These are phyloP conservation scores for Nicotiana tabacum DNA, from an alignment of 257 asterid genomes.

Conservation along the genomic window DNA sequence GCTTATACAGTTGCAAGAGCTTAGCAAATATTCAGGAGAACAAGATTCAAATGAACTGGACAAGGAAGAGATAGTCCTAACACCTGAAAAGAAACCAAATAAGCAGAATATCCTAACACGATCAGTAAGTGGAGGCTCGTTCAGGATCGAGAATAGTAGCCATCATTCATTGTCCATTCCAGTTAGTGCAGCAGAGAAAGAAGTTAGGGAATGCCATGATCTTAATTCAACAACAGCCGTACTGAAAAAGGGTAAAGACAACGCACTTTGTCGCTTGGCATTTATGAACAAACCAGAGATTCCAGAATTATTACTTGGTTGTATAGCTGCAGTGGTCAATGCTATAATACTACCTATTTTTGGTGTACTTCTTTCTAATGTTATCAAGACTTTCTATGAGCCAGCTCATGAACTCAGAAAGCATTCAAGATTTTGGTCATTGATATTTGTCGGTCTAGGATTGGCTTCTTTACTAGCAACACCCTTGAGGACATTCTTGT, in stretches of 20 bases:
- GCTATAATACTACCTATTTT: conserved; percentile 74
- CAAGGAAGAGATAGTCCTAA: conserved; percentile 23
- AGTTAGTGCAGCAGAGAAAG: conserved; percentile 33
- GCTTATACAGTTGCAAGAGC: conserved; percentile 50
- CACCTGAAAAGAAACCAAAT: conserved; percentile 42
- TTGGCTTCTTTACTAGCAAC: conserved; percentile 51
- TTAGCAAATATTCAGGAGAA: conserved; percentile 33
- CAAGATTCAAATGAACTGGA: conserved; percentile 29
- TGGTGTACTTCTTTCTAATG: conserved; percentile 59
- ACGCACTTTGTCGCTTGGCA: conserved; percentile 45
- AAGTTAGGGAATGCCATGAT: conserved; percentile 8
- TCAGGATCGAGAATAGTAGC: conserved; percentile 50
- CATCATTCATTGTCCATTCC: conserved; percentile 39
- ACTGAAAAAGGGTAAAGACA: conserved; percentile 27
- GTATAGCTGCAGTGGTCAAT: conserved; percentile 51
- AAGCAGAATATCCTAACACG: conserved; percentile 33
- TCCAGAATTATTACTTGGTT: conserved; percentile 45
- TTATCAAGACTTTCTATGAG: conserved; percentile 38
- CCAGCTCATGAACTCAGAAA: conserved; percentile 5
- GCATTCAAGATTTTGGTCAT: neutral
- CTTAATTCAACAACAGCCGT: neutral
- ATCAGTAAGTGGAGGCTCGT: conserved; percentile 54
- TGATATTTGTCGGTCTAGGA: conserved; percentile 33
- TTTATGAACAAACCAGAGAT: conserved; percentile 72
- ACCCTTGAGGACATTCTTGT: neutral